phyloP scores from a whole-genome alignment of 257 asterid species.

The Jacaranda copaia region DNA sequence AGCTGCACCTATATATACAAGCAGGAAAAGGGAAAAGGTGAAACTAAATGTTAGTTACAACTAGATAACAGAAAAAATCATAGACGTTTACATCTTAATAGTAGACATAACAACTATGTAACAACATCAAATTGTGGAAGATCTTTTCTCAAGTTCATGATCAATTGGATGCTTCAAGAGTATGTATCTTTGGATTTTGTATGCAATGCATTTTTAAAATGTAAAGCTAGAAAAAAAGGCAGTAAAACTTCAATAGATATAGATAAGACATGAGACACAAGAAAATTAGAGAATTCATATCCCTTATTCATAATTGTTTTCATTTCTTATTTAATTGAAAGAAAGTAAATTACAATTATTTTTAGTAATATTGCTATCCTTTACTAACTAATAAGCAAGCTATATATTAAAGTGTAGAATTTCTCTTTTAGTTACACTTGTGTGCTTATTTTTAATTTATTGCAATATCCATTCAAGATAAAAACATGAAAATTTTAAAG shows the following conservation, averaged over 20 bases:
- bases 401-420: too few species aligned
- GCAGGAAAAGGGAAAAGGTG: too few species aligned
- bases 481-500: not conserved
- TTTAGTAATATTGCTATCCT: not conserved
- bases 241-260: conserved; percentile 5
- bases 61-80: too few species aligned
- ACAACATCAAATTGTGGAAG: too few species aligned
- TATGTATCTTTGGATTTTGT: conserved; percentile 18
- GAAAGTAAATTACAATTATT: not conserved
- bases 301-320: not conserved
- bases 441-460: not conserved
- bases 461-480: not conserved
- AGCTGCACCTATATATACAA: too few species aligned
- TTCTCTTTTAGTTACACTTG: not conserved
- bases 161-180: too few species aligned
- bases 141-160: too few species aligned
- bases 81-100: too few species aligned
- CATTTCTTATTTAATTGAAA: not conserved
- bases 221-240: not conserved
- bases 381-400: conserved; percentile 1
- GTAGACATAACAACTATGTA: too few species aligned
- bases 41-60: too few species aligned
- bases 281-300: not conserved
- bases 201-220: conserved; percentile 11
- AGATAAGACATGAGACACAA: not conserved